These are phyloP conservation scores for Debaryomyces psychrophilus DNA, from an alignment of 1,139 yeast species.

Conservation along the genomic window DNA sequence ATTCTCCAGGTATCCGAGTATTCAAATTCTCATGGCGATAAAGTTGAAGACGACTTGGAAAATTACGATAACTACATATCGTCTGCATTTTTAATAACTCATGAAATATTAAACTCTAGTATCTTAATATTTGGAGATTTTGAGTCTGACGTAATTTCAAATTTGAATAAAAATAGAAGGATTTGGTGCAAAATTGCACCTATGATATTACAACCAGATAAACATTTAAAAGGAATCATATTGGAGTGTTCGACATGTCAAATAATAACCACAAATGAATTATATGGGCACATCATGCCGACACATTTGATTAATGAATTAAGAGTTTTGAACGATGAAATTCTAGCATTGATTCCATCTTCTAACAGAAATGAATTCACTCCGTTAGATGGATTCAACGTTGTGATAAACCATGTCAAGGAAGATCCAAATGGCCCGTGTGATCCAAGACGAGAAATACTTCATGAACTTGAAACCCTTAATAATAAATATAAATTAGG, in stretches of 20 bases:
- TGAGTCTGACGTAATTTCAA: slow-evolving; percentile 63
- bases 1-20: slow-evolving; percentile 20
- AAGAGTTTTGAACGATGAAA: slow-evolving; percentile 30
- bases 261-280: slow-evolving; percentile 41
- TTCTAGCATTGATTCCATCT: slow-evolving; percentile 17
- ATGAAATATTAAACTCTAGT: slow-evolving; percentile 31
- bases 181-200: slow-evolving; percentile 66
- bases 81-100: slow-evolving; percentile 57
- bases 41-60: slow-evolving; percentile 26
- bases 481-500: slow-evolving; percentile 39
- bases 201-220: slow-evolving; percentile 33
- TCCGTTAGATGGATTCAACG: slow-evolving; percentile 51
- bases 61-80: slow-evolving; percentile 8
- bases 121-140: slow-evolving; percentile 79
- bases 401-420: slow-evolving; percentile 75
- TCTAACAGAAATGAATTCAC: slow-evolving; percentile 9
- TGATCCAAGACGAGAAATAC: slow-evolving; percentile 61
- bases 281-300: slow-evolving; percentile 85
- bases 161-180: slow-evolving; percentile 39
- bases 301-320: slow-evolving; percentile 61
- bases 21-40: slow-evolving; percentile 24
- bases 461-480: slow-evolving; percentile 49
- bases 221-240: slow-evolving; percentile 53
- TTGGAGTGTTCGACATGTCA: slow-evolving; percentile 76
- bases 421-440: slow-evolving; percentile 37